Evolutionary conservation across 768 basidiomycete species (phyloP), one percentile per base, ranked within the genome.

Genomic region (Tubosaeta sp.): DNA sequence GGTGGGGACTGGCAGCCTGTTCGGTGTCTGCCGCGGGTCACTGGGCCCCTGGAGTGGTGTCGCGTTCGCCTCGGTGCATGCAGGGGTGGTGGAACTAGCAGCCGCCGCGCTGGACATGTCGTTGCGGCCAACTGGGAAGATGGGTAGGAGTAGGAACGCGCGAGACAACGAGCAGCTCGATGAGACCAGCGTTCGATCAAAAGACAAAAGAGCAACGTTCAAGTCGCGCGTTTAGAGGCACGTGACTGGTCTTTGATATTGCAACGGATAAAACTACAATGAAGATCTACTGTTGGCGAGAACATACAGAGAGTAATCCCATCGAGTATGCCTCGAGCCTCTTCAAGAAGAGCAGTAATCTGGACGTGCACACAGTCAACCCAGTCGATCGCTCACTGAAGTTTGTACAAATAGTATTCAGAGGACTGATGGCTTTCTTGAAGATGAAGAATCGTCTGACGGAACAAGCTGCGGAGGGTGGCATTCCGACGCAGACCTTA

Each of bases 11-110:
- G 75, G 73, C 49, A 68, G 71, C 56, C 78, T 78, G 66, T 81
- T 80, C 31, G 79, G 79, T 6, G 82, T 78, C 51, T 69, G 75
- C 18, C 78, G 59, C 29, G 78, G 75, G 10, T 77, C 80, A 64
- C 80, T 78, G 61, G 77, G 74, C 24, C 78, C 65, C 57, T 71
- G 71, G 13, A 77, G 73, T 22, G 71, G 61, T 41, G 73, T 27
- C 27, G 9, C 67, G 59, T 80, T 76, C 49, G 59, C 68, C 60
- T 74, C 45, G 25, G 12, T 73, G 27, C 42, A n/a, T n/a, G 69
- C 63, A 43, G 64, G 52, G 8, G 62, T 48, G 45, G 72, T 63
- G 32, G 63, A 59, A 59, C 56, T 61, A 56, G 60, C 53, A 35
- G 49, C 49, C 48, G 51, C 40, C 14, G 41, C 40, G 18, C 58